phyloP scores from a whole-genome alignment of 140 eudicot species.

The Ambrosia hybrid region DNA sequence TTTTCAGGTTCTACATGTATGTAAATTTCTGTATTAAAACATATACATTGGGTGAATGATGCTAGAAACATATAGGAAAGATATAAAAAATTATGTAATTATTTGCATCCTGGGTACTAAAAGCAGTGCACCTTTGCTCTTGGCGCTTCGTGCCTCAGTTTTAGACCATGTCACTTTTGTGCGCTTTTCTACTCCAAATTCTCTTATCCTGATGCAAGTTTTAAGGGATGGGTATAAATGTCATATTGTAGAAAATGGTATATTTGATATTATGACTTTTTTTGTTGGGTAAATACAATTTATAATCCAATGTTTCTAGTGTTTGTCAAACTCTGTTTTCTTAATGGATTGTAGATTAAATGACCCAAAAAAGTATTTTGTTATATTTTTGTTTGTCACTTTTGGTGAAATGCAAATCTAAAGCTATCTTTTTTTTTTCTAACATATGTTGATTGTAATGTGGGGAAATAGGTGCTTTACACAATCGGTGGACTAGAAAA shows the following conservation, averaged over 20 bases:
- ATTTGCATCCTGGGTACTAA: no score
- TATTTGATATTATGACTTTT: no score
- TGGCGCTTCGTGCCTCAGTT: no score
- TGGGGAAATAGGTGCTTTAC: constrained; percentile 70
- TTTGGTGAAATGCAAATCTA: background rate
- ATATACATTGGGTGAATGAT: no score
- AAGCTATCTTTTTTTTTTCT: background rate
- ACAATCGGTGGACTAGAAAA: constrained; percentile 95
- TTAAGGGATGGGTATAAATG: background rate
- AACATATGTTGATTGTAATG: constrained; percentile 13
- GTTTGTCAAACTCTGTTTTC: background rate
- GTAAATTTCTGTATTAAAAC: no score
- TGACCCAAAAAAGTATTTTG: background rate
- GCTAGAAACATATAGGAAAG: no score
- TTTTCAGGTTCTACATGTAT: no score
- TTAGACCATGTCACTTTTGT: no score
- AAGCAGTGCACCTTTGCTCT: no score
- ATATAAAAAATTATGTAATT: no score
- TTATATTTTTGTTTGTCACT: background rate
- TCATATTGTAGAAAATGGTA: background rate
- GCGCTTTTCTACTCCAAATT: background rate
- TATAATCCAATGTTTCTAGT: background rate
- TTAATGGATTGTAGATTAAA: background rate
- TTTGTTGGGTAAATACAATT: no score
- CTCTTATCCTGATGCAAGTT: background rate